Conservation (phyloP, 1,284 basidiomycete genomes). For the Cutaneotrichosporon sp. region DNA sequence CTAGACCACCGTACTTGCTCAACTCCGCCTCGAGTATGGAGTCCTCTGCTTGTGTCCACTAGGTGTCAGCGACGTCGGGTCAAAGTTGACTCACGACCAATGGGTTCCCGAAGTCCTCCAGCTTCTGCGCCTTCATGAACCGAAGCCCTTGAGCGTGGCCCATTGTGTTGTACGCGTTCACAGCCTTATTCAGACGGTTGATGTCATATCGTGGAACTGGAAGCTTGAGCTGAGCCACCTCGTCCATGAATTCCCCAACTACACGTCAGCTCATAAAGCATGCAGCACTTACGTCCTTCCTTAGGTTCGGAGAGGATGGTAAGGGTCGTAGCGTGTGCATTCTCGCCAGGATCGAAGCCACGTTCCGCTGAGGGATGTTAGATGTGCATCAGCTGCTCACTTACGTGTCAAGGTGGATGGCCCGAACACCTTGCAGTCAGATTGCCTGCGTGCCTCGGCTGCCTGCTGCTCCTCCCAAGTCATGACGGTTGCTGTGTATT, state of each 20-base stretch:
- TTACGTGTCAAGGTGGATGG: conserved; percentile 31
- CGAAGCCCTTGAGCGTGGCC: conserved; percentile 30
- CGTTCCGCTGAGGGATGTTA: conserved; percentile 28
- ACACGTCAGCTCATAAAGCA: not conserved
- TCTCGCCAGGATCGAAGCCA: conserved; percentile 35
- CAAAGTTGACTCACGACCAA: conserved; percentile 25
- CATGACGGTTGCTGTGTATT: conserved; percentile 65
- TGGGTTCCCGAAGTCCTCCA: conserved; percentile 30
- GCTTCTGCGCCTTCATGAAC: conserved; percentile 25
- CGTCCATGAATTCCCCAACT: conserved; percentile 38
- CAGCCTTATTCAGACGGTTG: conserved; percentile 32
- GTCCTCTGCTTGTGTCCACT: conserved; percentile 29
- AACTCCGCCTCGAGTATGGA: conserved; percentile 37
- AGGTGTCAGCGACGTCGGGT: conserved; percentile 5
- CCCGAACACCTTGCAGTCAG: conserved; percentile 20
- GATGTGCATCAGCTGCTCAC: not conserved
- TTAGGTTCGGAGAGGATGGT: conserved; percentile 30
- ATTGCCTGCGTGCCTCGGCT: conserved; percentile 20
- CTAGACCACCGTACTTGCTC: conserved; percentile 43
- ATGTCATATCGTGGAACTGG: conserved; percentile 39
- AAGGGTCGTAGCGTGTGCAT: conserved; percentile 35
- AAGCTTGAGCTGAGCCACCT: conserved; percentile 26
- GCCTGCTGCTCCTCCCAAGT: conserved; percentile 44
- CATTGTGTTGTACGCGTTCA: conserved; percentile 24
- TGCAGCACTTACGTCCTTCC: conserved; percentile 31